Percentiles rank a stretch among this genome's conserved stretches.
phyloP scores from a whole-genome alignment of 441 rosid genomes.

The Aleurites moluccanus region DNA sequence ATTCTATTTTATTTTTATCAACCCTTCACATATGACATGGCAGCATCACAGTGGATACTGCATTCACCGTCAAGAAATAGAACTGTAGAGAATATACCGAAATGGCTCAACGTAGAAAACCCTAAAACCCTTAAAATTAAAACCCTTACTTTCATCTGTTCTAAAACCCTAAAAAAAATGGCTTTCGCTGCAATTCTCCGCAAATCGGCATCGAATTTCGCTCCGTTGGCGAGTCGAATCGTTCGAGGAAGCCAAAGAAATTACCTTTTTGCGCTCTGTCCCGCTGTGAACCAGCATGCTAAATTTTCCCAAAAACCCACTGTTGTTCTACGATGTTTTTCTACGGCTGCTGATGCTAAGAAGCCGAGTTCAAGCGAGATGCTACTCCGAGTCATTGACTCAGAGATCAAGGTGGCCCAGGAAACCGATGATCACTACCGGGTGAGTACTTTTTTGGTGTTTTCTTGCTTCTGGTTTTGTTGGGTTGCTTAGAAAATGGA shows the following conservation, averaged over 20 bases:
- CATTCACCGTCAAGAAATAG: not conserved
- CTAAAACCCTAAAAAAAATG: slow-evolving; percentile 37
- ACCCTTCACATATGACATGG: not conserved
- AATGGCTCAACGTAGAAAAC: not conserved
- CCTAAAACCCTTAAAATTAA: not conserved
- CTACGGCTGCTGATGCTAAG: slow-evolving; percentile 35
- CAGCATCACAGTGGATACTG: not conserved
- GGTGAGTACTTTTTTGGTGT: slow-evolving; percentile 32
- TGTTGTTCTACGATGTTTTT: slow-evolving; percentile 29
- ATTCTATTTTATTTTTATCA: too few species aligned
- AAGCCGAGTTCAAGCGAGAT: slow-evolving; percentile 46
- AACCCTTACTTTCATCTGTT: not conserved
- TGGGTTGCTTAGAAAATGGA: not conserved
- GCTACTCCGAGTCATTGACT: slow-evolving; percentile 56
- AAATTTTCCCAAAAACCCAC: slow-evolving; percentile 22
- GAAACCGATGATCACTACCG: slow-evolving; percentile 52
- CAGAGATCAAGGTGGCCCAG: slow-evolving; percentile 63
- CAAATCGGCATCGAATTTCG: slow-evolving; percentile 48
- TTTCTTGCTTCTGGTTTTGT: not conserved
- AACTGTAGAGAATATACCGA: not conserved
- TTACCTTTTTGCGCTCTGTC: slow-evolving; percentile 36
- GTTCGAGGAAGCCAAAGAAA: slow-evolving; percentile 33
- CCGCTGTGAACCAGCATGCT: slow-evolving; percentile 27
- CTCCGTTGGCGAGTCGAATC: slow-evolving; percentile 40
- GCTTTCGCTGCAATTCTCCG: slow-evolving; percentile 51